Evolutionary conservation across 208 protist genomes (phyloP).

Genomic region (Trypanosoma vivax): DNA sequence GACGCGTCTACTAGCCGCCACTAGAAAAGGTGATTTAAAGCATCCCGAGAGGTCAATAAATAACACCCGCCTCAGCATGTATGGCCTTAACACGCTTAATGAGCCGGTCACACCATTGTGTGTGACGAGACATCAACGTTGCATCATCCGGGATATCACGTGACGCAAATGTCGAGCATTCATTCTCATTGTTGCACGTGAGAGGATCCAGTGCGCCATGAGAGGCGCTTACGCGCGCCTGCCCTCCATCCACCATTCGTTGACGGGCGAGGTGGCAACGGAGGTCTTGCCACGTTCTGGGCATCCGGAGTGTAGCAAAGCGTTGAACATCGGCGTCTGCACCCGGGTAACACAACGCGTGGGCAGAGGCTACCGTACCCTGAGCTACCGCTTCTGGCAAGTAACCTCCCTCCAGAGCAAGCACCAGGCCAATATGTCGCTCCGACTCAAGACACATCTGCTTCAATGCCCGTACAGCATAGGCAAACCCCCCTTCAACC

Average conservation of each 20-base stretch:
- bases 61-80: slow-evolving; percentile 10
- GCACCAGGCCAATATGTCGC: slow-evolving; percentile 33
- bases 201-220: not conserved
- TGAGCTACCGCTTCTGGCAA: slow-evolving; percentile 56
- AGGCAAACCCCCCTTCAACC: slow-evolving; percentile 71
- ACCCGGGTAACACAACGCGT: slow-evolving; percentile 49
- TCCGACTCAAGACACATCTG: slow-evolving; percentile 34
- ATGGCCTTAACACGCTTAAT: slow-evolving; percentile 20
- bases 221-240: slow-evolving; percentile 17
- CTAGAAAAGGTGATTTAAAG: too few species aligned
- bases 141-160: slow-evolving; percentile 23
- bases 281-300: slow-evolving; percentile 56
- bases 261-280: slow-evolving; percentile 32
- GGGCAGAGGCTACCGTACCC: slow-evolving; percentile 47
- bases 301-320: slow-evolving; percentile 11
- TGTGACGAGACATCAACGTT: slow-evolving; percentile 30
- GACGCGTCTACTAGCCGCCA: too few species aligned
- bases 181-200: not conserved
- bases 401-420: slow-evolving; percentile 79
- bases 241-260: slow-evolving; percentile 15
- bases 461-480: slow-evolving; percentile 37
- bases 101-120: slow-evolving; percentile 38
- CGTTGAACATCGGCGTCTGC: slow-evolving; percentile 32
- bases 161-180: not conserved
- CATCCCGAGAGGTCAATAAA: not conserved